phyloP scores from a whole-genome alignment of 306 rosid species.

The Sesbania bispinosa region DNA sequence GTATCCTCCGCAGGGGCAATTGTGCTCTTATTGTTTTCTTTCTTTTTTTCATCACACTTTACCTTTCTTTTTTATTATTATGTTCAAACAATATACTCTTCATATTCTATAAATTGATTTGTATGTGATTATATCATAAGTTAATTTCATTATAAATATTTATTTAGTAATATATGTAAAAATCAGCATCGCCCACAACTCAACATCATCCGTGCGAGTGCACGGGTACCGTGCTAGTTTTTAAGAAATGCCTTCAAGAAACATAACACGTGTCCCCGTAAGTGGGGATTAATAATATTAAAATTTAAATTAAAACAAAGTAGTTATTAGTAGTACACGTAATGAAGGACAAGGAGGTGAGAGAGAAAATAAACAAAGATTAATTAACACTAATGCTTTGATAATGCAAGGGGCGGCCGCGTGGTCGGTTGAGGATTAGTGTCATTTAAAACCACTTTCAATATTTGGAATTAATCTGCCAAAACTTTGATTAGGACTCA shows the following conservation, averaged over 20 bases:
- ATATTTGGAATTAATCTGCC: not conserved
- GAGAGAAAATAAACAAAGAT: not conserved
- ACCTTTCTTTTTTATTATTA: too few species aligned
- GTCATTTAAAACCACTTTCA: conserved; percentile 20
- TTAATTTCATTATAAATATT: too few species aligned
- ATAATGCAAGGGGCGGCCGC: conserved; percentile 35
- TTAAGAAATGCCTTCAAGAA: not conserved
- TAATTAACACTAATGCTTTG: not conserved
- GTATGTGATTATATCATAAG: too few species aligned
- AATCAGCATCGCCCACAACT: too few species aligned
- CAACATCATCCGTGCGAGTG: too few species aligned
- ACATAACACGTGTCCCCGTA: conserved; percentile 23
- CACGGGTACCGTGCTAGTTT: too few species aligned
- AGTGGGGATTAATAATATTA: not conserved
- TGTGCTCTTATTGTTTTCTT: too few species aligned
- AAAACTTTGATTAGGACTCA: conserved; percentile 30
- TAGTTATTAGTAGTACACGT: conserved; percentile 21
- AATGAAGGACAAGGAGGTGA: not conserved
- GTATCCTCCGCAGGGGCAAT: too few species aligned
- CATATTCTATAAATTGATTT: too few species aligned
- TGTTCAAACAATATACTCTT: too few species aligned
- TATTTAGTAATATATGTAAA: too few species aligned
- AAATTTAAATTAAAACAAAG: not conserved
- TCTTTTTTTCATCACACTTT: too few species aligned
- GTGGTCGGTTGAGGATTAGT: conserved; percentile 32